Base-by-base conservation (phyloP, 306 rosid species). In the Carpinus viminea region DNA sequence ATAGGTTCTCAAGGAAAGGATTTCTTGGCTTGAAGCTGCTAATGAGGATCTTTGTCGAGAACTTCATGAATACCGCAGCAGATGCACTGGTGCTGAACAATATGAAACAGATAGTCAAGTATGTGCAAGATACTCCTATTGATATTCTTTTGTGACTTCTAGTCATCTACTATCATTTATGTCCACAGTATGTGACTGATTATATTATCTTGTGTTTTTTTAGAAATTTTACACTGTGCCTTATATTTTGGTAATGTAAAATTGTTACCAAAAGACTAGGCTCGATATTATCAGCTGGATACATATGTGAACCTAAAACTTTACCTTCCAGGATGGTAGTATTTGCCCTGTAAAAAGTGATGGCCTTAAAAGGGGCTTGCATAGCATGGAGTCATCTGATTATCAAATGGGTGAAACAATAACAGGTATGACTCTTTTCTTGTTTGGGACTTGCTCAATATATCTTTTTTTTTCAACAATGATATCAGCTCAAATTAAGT, bases 31-130 rank as follows among this genome's bases (percentile, higher is more conserved):
- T 81, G 99, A 96, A 90, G 96, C 98, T 82, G 89, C 98, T 81
- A 96, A 96, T 86, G 98, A 90, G 85, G 96, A 96, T 83, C 98
- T 96, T 78, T 91, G 97, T 83, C 89, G 92, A n/a, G 98, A 96
- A 86, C 98, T 96, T 89, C 99, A 90, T 59, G 96, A 91, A 80
- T 85, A 83, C 81, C 96, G 97, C 55, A 96, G 93, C 72, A 90
- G 89, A 93, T 90, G 91, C 86, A 80, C 88, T 61, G 74, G 38
- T 71, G 86, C 72, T 68, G 94, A 88, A 74, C 96, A 75, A 75
- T 85, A 79, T 82, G 96, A 87, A 84, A 90, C 89, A 84, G 96
- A 89, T 82, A 48, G 82, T 85, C 93, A 82, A 75, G 97, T 96
- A 89, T 74, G 94, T 60, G 51, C 83, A 51, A 74, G 65, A 72